These are phyloP conservation scores for Aquilaria agallochum DNA, from an alignment of 441 rosid species.

Conservation along the genomic window DNA sequence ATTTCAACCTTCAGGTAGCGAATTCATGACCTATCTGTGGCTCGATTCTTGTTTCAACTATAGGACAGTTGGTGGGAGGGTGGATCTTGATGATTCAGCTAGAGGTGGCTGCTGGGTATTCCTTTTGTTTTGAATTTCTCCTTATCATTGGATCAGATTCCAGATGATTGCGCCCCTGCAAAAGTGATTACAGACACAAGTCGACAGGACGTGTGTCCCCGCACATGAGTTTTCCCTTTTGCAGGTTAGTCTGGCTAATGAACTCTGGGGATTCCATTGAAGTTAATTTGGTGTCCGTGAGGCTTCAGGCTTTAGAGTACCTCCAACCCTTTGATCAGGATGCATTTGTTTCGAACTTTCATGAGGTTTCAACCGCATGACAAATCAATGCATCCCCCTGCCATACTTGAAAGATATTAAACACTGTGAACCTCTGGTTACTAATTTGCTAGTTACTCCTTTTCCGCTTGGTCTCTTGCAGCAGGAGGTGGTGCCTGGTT, in stretches of 20 bases:
- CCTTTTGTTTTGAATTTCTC: background rate
- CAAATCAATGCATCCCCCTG: no score
- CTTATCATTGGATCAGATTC: no score
- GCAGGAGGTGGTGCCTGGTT: no score
- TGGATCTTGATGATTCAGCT: conserved; percentile 93
- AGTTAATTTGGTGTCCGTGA: conserved; percentile 92
- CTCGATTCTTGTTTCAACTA: background rate
- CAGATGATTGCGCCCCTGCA: no score
- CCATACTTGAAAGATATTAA: no score
- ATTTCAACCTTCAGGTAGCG: no score
- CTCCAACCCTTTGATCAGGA: conserved; percentile 95
- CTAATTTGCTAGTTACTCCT: no score
- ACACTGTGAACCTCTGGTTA: no score
- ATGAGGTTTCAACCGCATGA: conserved; percentile 19
- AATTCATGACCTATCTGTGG: no score
- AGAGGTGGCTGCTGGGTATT: conserved; percentile 96
- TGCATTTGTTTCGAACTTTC: conserved; percentile 80
- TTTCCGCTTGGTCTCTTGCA: no score
- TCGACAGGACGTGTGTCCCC: no score
- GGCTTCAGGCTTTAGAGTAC: conserved; percentile 56
- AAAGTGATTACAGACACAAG: no score
- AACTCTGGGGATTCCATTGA: conserved; percentile 83
- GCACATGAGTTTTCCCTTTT: conserved; percentile 2
- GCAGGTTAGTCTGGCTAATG: conserved; percentile 95
- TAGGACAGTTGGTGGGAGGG: conserved; percentile 74